A percentile compares a stretch with the other conserved stretches of the same genome.
phyloP scores from a whole-genome alignment of 2,329 filamentous ascomycete species.

The Nemania diffusa region DNA sequence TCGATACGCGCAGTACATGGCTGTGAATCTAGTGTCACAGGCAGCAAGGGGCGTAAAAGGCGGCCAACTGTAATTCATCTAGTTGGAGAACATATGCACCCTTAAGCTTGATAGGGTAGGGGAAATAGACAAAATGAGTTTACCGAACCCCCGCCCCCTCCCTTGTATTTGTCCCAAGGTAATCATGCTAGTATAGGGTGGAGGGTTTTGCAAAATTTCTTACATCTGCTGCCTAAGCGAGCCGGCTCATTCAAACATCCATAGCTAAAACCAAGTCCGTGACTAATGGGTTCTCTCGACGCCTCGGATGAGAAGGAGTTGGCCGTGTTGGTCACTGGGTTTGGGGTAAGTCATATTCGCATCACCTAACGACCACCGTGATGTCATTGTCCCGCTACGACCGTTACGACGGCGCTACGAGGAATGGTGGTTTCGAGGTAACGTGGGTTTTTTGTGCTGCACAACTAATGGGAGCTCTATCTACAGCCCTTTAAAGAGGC shows the following conservation, averaged over 20 bases:
- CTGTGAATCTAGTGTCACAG: not conserved
- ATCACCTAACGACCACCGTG: not conserved
- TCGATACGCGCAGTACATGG: not conserved
- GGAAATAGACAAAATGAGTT: constrained; percentile 8
- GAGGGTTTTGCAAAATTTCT: constrained; percentile 5
- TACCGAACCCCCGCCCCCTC: constrained; percentile 28
- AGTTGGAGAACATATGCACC: constrained; percentile 6
- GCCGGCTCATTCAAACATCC: constrained; percentile 1
- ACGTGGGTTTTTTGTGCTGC: not conserved
- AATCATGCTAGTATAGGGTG: not conserved
- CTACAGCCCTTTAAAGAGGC: constrained; percentile 80
- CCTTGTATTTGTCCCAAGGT: not conserved
- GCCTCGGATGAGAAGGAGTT: constrained; percentile 57
- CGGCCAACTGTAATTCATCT: not conserved
- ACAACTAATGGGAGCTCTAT: constrained; percentile 34
- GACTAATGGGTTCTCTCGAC: constrained; percentile 47
- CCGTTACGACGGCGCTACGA: too few relatives aligned
- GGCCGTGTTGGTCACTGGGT: constrained; percentile 70
- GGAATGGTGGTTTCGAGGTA: not conserved
- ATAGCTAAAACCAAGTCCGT: not conserved
- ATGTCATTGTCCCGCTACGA: constrained; percentile 17
- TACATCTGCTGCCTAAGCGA: not conserved
- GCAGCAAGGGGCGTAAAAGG: not conserved
- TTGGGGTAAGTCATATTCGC: constrained; percentile 60
- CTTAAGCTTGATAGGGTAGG: not conserved